Percentiles rank a stretch among this genome's conserved stretches.
Conservation (phyloP, 2,329 filamentous ascomycete genomes). For the Diaporthe sp. region DNA sequence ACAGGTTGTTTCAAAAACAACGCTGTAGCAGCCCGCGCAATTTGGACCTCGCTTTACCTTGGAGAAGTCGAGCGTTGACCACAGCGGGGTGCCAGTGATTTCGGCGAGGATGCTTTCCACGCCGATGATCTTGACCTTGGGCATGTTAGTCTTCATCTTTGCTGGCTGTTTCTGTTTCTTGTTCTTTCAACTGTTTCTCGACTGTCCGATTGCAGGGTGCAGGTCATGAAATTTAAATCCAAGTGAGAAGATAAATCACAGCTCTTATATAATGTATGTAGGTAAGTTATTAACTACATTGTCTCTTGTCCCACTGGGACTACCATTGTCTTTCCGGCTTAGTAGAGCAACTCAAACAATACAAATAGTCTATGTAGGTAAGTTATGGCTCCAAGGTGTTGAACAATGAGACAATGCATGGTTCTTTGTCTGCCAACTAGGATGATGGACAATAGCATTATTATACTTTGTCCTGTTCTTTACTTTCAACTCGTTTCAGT, state of each 20-base stretch:
- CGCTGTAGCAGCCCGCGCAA: background rate
- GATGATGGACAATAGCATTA: background rate
- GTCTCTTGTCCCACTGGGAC: too few species aligned
- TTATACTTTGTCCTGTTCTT: background rate
- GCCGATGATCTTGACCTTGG: background rate
- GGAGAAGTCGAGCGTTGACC: background rate
- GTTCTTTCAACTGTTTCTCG: background rate
- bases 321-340: too few species aligned
- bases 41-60: background rate
- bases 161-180: background rate
- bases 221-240: background rate
- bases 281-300: too few species aligned
- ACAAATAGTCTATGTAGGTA: too few species aligned
- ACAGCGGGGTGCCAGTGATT: background rate
- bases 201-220: background rate
- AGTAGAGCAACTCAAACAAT: too few species aligned
- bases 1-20: background rate
- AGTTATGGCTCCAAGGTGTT: background rate
- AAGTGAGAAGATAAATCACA: background rate
- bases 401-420: background rate
- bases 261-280: background rate
- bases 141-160: background rate
- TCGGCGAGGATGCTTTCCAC: background rate
- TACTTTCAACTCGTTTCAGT: background rate
- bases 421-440: background rate